Evolutionary conservation across 2,329 filamentous ascomycete genomes (phyloP), one percentile per base, ranked within the genome.

Genomic region (Claviceps quebecensis): DNA sequence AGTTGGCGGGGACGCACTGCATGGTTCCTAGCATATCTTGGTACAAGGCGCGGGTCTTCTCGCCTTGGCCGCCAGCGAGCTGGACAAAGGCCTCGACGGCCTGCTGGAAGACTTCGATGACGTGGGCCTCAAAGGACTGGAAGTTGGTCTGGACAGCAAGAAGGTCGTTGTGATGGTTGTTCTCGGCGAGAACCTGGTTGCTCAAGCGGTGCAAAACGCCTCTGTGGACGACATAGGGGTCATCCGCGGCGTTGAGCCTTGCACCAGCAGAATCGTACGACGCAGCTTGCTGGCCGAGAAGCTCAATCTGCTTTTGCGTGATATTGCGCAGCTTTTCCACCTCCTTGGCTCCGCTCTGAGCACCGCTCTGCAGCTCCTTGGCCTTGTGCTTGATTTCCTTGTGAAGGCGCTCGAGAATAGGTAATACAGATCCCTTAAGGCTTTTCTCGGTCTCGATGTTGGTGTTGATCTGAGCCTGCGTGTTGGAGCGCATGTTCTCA

Each of bases 351-450:
- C 83, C 80, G 73, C 94, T 95, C 55, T 82, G 78, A 22, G 86
- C 87, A 8, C 91, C 90, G 55, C 81, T 77, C 44, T 79, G 76
- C 48, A 98, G 77, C 69, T 96, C 90, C 74, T 97, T 97, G 56
- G 80, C 77, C 74, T 97, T 97, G 72, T 86, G 83, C 77, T 97
- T 98, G 74, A 98, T 93, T 67, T 97, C 93, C 66, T 87, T 84
- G 72, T 97, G 90, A 47, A 98, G 75, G 49, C 89, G 85, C 60
- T 94, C 87, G 63, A 98, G 83, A 56, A 91, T 83, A 39, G 91
- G 93, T 19, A 95, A 75, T 34, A 97, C 86, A 14, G 83, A 83
- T 54, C 83, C 84, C 69, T 91, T 95, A 58, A 98, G 77, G 59
- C 82, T 87, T 74, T 93, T 93, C 60, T 93, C 89, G 5, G 90